These are phyloP conservation scores for Salicornia ramosissima DNA, from an alignment of 148 eudicot genomes.

Conservation along the genomic window DNA sequence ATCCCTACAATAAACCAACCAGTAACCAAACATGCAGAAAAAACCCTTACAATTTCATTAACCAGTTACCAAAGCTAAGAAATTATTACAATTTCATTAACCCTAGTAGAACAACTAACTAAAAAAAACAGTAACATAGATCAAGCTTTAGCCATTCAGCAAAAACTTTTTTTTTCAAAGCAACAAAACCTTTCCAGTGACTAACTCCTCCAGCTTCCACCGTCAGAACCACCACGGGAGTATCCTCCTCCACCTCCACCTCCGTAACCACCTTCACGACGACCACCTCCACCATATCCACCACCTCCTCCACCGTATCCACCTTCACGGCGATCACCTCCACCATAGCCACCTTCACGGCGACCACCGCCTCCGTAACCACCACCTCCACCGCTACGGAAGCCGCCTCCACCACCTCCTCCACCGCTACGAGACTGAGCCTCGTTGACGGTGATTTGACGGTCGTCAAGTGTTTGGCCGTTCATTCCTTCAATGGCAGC, in stretches of 20 bases:
- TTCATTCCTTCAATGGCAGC: slow-evolving; percentile 78
- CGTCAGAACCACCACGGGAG: slow-evolving; percentile 26
- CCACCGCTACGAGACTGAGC: slow-evolving; percentile 72
- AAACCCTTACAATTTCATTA: no score
- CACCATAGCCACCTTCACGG: slow-evolving; percentile 23
- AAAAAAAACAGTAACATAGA: background rate
- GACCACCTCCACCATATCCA: background rate
- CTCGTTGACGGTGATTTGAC: slow-evolving; percentile 75
- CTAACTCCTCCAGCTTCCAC: slow-evolving; percentile 49
- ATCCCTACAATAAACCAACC: background rate
- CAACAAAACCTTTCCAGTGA: background rate
- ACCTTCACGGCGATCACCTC: slow-evolving; percentile 13
- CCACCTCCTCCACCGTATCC: slow-evolving; percentile 18
- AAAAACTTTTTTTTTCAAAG: background rate
- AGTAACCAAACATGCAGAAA: background rate
- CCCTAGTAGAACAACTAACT: background rate
- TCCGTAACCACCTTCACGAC: background rate
- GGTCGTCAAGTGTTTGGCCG: slow-evolving; percentile 68
- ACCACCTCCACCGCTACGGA: slow-evolving; percentile 21
- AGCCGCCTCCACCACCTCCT: slow-evolving; percentile 21
- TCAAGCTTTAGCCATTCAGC: background rate
- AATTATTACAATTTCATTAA: background rate
- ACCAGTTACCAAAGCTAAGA: background rate
- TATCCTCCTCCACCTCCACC: no score
- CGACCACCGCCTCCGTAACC: slow-evolving; percentile 30